Percentiles rank a stretch among this genome's conserved stretches.
Evolutionary conservation across 2,329 filamentous ascomycete genomes (phyloP).

Genomic region (Microdochium trichocladiopsis): DNA sequence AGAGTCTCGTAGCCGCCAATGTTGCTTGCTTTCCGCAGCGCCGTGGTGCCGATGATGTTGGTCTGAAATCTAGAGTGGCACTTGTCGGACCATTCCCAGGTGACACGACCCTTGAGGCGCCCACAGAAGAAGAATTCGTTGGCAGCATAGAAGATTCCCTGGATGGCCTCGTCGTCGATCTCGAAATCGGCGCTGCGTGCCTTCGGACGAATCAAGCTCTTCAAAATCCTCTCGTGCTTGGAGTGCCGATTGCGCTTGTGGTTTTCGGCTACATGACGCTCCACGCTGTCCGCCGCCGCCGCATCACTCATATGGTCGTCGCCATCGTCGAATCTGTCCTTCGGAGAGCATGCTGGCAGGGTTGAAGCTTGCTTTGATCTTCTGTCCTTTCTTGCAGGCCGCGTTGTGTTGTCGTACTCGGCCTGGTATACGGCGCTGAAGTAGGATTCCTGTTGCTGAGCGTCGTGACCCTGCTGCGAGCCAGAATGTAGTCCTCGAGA

Average conservation of each 20-base stretch:
- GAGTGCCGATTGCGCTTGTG: slow-evolving; percentile 39
- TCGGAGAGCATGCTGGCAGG: neutral
- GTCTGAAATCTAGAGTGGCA: slow-evolving; percentile 41
- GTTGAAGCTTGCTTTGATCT: neutral
- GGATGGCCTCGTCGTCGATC: slow-evolving; percentile 50
- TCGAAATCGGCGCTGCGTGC: slow-evolving; percentile 37
- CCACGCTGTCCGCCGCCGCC: slow-evolving; percentile 40
- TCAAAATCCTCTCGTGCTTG: slow-evolving; percentile 49
- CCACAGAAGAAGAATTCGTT: slow-evolving; percentile 58
- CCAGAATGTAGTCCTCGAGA: neutral
- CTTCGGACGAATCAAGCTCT: slow-evolving; percentile 47
- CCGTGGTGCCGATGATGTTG: slow-evolving; percentile 56
- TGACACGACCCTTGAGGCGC: slow-evolving; percentile 47
- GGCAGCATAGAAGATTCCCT: slow-evolving; percentile 51
- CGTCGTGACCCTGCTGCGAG: slow-evolving; percentile 2
- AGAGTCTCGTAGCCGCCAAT: slow-evolving; percentile 52
- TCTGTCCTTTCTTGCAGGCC: neutral
- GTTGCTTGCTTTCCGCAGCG: slow-evolving; percentile 39
- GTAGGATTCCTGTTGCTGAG: slow-evolving; percentile 8
- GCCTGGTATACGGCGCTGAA: neutral
- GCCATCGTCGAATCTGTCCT: slow-evolving; percentile 18
- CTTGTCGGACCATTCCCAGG: slow-evolving; percentile 54
- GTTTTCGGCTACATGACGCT: slow-evolving; percentile 35
- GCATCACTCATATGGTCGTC: slow-evolving; percentile 35
- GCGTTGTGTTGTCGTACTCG: neutral